These are phyloP conservation scores for Alternaria alternata DNA, from an alignment of 2,329 filamentous ascomycete species.

Conservation along the genomic window DNA sequence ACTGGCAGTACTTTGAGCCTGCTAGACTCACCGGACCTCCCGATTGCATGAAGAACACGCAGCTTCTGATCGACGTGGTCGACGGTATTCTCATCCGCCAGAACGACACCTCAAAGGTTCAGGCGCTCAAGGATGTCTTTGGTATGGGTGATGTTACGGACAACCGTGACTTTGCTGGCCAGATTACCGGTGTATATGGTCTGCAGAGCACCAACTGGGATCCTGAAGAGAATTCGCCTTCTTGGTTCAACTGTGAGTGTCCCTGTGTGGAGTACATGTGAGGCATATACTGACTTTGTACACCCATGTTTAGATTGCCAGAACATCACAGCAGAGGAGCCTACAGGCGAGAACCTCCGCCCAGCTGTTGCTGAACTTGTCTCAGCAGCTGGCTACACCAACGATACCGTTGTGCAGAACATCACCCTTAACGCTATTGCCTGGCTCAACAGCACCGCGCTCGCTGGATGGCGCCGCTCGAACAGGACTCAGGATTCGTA, in stretches of 20 bases:
- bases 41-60: conserved; percentile 70
- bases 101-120: conserved; percentile 54
- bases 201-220: conserved; percentile 68
- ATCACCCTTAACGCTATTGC: conserved; percentile 66
- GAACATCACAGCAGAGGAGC: conserved; percentile 60
- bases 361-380: conserved; percentile 57
- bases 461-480: conserved; percentile 50
- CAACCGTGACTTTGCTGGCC: conserved; percentile 62
- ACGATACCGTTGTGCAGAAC: conserved; percentile 55
- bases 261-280: not conserved
- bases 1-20: conserved; percentile 71
- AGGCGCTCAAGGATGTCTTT: conserved; percentile 63
- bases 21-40: conserved; percentile 64
- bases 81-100: conserved; percentile 65
- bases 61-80: conserved; percentile 66
- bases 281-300: not conserved
- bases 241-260: conserved; percentile 51
- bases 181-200: conserved; percentile 56
- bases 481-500: conserved; percentile 58
- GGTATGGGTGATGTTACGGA: conserved; percentile 59
- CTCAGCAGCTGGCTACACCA: conserved; percentile 58
- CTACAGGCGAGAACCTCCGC: conserved; percentile 44
- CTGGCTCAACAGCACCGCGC: conserved; percentile 58
- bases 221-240: conserved; percentile 58
- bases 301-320: conserved; percentile 52